phyloP scores from a whole-genome alignment of 1,284 basidiomycete species.

The Xerocomus tenax region DNA sequence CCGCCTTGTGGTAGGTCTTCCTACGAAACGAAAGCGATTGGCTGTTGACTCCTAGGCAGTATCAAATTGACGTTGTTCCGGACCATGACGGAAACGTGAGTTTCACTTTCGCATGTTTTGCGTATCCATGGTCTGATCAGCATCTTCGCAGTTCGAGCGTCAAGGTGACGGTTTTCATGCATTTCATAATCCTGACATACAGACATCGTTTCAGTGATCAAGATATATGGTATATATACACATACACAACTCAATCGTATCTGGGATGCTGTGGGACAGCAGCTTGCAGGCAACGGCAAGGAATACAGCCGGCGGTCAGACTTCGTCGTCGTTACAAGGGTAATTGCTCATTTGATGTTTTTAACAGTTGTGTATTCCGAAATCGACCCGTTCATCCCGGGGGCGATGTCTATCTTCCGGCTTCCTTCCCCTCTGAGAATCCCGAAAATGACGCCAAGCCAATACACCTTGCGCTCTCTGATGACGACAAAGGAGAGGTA shows the following conservation, averaged over 20 bases:
- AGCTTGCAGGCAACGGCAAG: constrained; percentile 45
- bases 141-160: constrained; percentile 36
- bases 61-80: constrained; percentile 53
- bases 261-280: constrained; percentile 50
- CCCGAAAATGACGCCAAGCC: background rate
- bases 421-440: constrained; percentile 32
- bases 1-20: constrained; percentile 48
- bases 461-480: constrained; percentile 11
- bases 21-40: background rate
- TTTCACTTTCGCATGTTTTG: background rate
- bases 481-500: constrained; percentile 22
- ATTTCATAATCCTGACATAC: background rate
- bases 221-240: constrained; percentile 56
- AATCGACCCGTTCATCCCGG: constrained; percentile 31
- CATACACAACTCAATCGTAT: constrained; percentile 51
- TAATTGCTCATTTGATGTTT: background rate
- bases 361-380: constrained; percentile 39
- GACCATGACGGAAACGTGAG: constrained; percentile 45
- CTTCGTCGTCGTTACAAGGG: background rate
- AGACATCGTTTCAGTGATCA: constrained; percentile 35
- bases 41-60: constrained; percentile 33
- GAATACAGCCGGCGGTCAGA: constrained; percentile 44
- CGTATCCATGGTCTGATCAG: background rate
- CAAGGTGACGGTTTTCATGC: constrained; percentile 38
- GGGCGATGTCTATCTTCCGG: constrained; percentile 40